phyloP scores from a whole-genome alignment of 768 basidiomycete species.

The Scleroderma bovista region DNA sequence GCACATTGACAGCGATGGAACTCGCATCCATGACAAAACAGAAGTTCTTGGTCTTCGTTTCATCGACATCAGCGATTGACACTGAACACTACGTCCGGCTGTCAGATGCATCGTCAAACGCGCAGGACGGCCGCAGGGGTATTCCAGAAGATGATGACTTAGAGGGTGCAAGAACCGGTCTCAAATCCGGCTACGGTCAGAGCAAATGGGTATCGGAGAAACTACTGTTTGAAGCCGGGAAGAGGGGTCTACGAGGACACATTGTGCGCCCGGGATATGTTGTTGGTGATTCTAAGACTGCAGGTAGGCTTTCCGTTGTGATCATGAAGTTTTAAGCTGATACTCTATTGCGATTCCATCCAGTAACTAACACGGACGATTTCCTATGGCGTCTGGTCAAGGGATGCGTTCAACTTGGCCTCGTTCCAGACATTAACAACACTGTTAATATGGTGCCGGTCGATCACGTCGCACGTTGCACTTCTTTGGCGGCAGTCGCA shows the following conservation, averaged over 20 bases:
- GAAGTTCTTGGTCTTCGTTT: conserved; percentile 86
- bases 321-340: not conserved
- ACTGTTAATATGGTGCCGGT: conserved; percentile 98
- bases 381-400: conserved; percentile 98
- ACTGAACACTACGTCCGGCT: conserved; percentile 85
- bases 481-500: conserved; percentile 64
- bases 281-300: conserved; percentile 84
- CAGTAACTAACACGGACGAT: conserved; percentile 98
- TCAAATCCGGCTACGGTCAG: conserved; percentile 95
- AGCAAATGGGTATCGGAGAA: conserved; percentile 99
- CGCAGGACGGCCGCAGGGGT: conserved; percentile 46
- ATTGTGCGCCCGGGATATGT: conserved; percentile 95
- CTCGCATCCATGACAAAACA: conserved; percentile 69
- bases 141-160: conserved; percentile 86
- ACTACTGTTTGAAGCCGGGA: conserved; percentile 85
- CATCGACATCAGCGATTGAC: conserved; percentile 93
- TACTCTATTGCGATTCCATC: not conserved
- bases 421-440: conserved; percentile 97
- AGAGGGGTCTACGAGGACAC: conserved; percentile 75
- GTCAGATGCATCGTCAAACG: conserved; percentile 59
- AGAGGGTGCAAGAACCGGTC: conserved; percentile 66
- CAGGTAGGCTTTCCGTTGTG: conserved; percentile 48
- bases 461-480: conserved; percentile 87
- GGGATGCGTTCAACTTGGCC: conserved; percentile 96
- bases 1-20: conserved; percentile 78